A percentile compares a stretch with the other conserved stretches of the same genome.
Conservation (phyloP, 2,329 filamentous ascomycete species). For the Sporothrix sp. region DNA sequence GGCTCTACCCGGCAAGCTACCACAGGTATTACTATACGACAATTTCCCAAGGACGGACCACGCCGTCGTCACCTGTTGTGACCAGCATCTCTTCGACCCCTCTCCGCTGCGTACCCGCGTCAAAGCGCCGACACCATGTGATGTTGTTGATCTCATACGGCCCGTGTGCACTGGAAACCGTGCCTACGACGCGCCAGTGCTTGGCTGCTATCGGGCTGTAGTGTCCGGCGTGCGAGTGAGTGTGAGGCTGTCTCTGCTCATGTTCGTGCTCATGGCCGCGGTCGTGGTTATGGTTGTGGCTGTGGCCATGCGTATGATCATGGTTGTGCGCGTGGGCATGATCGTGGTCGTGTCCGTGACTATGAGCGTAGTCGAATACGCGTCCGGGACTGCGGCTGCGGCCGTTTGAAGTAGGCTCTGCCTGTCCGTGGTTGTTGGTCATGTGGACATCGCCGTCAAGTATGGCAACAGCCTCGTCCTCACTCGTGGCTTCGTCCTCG, state of each 20-base stretch:
- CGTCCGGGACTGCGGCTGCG: conserved; percentile 4
- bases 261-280: conserved; percentile 2
- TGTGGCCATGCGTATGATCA: conserved; percentile 25
- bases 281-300: conserved; percentile 17
- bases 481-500: neutral
- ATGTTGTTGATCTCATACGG: conserved; percentile 93
- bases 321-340: conserved; percentile 13
- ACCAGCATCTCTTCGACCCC: conserved; percentile 73
- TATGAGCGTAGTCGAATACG: conserved; percentile 13
- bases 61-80: conserved; percentile 85
- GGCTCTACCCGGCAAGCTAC: too few relatives aligned
- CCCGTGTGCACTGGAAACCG: conserved; percentile 68
- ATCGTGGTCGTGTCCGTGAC: conserved; percentile 19
- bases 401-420: neutral
- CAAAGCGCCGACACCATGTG: conserved; percentile 72
- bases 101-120: conserved; percentile 47
- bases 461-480: conserved; percentile 12
- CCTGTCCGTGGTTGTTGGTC: conserved; percentile 1
- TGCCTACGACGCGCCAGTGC: conserved; percentile 62
- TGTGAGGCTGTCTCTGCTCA: neutral
- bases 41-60: conserved; percentile 68
- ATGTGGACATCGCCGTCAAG: conserved; percentile 15
- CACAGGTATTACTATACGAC: conserved; percentile 8
- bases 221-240: neutral
- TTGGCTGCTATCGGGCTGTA: neutral